Evolutionary conservation across 305 asterid genomes (phyloP), one percentile per base, ranked within the genome.

Genomic region (Solanum chacoense): DNA sequence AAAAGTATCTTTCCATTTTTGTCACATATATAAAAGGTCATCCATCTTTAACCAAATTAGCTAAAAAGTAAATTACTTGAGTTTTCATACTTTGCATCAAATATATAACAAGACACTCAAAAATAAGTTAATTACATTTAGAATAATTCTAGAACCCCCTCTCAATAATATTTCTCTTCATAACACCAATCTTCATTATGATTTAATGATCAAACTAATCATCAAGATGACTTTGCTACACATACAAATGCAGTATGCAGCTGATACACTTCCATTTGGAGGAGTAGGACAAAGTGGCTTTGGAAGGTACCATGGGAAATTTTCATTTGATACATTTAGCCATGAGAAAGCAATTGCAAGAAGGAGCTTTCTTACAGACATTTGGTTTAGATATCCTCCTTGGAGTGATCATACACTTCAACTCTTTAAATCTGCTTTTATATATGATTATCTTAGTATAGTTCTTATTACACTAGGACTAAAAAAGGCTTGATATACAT

Each of bases 321-420:
- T 78, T 91, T 95, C 98, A 37, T 95, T 95, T 86, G 96, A 95
- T 22, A 63, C 45, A 26, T 96, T 95, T 91, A 92, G 94, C 16
- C 98, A 96, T 65, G 97, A 96, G 90, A 96, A 95, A 88, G 90
- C 87, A 7, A 65, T 95, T 11, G 16, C 35, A 0, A 89, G 81
- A 35, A 91, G 99, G 87, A 65, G 94, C 65, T 93, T 85, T 42
- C 89, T 94, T 0, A 45, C 91, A 3, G 98, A 96, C 86, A 93
- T 96, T 63, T 94, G 96, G 98, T 95, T 95, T 92, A 92, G 99
- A 92, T 96, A 96, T 90, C 98, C 99, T 29, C 99, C 99, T 38
- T 96, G 99, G 99, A 91, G 88, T 88, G 38, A 88, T n/a, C 86
- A 92, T 3, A 95, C 92, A 90, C 37, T 95, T 89, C 93, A 89